Evolutionary conservation across 768 basidiomycete species (phyloP).

Genomic region (Fomitopsis serialis): DNA sequence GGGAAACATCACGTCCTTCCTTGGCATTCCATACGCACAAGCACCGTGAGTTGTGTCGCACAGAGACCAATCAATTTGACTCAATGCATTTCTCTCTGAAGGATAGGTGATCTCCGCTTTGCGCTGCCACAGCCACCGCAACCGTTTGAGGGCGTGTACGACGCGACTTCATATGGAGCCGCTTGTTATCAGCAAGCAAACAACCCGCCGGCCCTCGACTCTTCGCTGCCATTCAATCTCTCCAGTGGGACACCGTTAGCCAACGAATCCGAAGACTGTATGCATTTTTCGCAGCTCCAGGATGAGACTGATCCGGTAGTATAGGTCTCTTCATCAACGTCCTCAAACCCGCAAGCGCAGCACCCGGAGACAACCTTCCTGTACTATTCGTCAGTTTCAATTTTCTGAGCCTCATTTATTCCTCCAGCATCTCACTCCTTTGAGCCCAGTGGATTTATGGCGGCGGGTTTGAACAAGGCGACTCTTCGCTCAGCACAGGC

Average conservation of each 20-base stretch:
- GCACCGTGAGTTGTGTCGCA: neutral
- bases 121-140: neutral
- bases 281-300: neutral
- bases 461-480: neutral
- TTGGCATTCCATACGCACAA: neutral
- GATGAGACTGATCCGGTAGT: neutral
- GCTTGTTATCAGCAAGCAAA: neutral
- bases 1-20: constrained; percentile 1
- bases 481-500: neutral
- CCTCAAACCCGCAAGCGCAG: neutral
- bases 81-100: neutral
- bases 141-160: neutral
- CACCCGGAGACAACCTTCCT: neutral
- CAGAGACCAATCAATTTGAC: neutral
- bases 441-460: neutral
- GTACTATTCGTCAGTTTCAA: neutral
- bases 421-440: neutral
- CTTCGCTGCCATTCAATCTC: neutral
- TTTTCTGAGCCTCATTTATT: neutral
- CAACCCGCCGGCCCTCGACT: neutral
- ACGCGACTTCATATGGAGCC: neutral
- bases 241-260: neutral
- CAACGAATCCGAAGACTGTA: neutral
- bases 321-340: constrained; percentile 1
- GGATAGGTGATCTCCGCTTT: neutral